phyloP scores from a whole-genome alignment of 169 alveolate genomes.

The Hammondia hammondi region DNA sequence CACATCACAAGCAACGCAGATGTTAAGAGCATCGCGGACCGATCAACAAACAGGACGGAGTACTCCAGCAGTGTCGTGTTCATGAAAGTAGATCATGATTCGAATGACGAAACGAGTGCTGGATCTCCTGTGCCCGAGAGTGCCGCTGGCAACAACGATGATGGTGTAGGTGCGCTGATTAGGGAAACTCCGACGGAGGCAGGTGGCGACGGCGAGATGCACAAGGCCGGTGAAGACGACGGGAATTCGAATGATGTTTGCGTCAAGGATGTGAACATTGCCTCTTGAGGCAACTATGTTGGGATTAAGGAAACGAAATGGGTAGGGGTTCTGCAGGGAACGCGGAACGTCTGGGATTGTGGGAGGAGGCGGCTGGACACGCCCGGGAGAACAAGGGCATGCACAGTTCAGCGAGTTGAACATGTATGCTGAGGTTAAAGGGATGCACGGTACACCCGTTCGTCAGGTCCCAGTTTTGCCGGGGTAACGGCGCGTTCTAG shows the following conservation, averaged over 20 bases:
- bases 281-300: not conserved
- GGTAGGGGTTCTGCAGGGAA: no score
- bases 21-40: not conserved
- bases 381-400: no score
- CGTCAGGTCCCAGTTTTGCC: no score
- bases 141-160: not conserved
- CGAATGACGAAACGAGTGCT: not conserved
- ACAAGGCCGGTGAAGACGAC: not conserved
- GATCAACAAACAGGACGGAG: not conserved
- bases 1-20: not conserved
- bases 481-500: no score
- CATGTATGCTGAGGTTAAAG: no score
- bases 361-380: no score
- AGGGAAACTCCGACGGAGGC: not conserved
- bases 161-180: not conserved
- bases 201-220: not conserved
- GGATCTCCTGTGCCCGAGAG: not conserved
- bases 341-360: no score
- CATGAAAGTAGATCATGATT: not conserved
- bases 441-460: no score
- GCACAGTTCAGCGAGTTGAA: no score
- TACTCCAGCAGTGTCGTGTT: not conserved
- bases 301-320: no score
- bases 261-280: not conserved
- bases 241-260: not conserved